Evolutionary conservation across 768 basidiomycete genomes (phyloP), one percentile per base, ranked within the genome.

Genomic region (Boletus rubropictus): DNA sequence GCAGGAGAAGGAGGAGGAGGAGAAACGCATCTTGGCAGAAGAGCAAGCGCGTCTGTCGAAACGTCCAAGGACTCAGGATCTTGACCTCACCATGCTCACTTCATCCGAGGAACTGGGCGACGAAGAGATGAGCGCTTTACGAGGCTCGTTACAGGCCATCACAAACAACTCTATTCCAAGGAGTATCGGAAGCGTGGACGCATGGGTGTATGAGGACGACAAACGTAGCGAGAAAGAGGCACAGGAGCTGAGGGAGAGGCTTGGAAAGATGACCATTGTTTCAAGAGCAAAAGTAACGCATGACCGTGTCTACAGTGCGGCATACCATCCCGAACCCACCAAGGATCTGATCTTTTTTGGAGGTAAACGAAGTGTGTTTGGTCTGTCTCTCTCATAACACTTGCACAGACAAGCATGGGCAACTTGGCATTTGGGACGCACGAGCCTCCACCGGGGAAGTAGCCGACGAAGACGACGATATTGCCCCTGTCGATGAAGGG

Each of bases 341-440:
- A 89, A 86, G 56, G 89, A 92, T 63, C 63, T 92, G 11, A 75
- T 92, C n/a, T 90, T 91, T 61, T 88, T 91, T 61, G 89, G 89
- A 63, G 87, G 87, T 84, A 49, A 50, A 57, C 46, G 2, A 12
- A 8, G 37, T 18, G 5, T 3, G 0, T 31, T 29, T 27, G 4
- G 9, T 27, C 32, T 35, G 24, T 25, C n/a, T 35, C 29, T 34
- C 21, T 37, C 48, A 25, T 57, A 29, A 45, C 29, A 15, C 9
- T n/a, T 35, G 24, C n/a, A 42, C 38, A 89, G 89, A 91, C 57
- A 92, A 90, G 57, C 81, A 87, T 53, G 89, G 89, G 0, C 78
- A 82, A 56, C 69, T 92, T 33, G 89, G 88, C 3, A 82, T 92
- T 29, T 92, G 89, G 89, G 89, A 92, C 65, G 83, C 89, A 9